These are phyloP conservation scores for Penicillium sp. DNA, from an alignment of 2,329 filamentous ascomycete genomes.

Conservation along the genomic window DNA sequence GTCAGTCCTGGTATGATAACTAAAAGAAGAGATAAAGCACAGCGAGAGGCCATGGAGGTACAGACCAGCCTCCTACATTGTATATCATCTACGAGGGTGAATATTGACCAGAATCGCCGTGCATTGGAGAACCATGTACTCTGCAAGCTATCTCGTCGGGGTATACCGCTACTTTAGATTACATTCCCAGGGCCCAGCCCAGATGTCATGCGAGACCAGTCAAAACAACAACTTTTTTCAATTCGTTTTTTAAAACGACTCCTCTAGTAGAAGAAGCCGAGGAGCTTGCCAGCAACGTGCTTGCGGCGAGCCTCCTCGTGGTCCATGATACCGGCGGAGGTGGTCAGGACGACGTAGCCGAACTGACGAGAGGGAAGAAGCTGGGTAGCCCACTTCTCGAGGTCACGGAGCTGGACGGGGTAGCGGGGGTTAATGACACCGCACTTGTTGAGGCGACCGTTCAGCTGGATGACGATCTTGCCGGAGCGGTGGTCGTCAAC, in stretches of 20 bases:
- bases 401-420: constrained; percentile 95
- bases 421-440: constrained; percentile 99
- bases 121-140: constrained; percentile 25
- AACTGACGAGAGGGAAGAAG: constrained; percentile 99
- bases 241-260: constrained; percentile 22
- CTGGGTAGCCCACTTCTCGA: constrained; percentile 99
- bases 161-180: constrained; percentile 24
- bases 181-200: constrained; percentile 25
- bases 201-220: constrained; percentile 22
- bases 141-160: constrained; percentile 19
- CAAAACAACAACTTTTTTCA: constrained; percentile 29
- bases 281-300: constrained; percentile 98
- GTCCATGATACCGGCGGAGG: constrained; percentile 99
- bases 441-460: constrained; percentile 98
- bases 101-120: constrained; percentile 21
- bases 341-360: constrained; percentile 98
- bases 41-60: too few relatives aligned
- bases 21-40: background rate
- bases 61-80: too few relatives aligned
- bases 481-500: constrained; percentile 98
- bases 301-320: constrained; percentile 99
- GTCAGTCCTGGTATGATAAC: background rate
- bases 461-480: constrained; percentile 99
- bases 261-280: constrained; percentile 97
- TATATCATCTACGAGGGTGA: background rate